Conservation (phyloP, 495 filamentous ascomycete genomes). For the Physcia stellaris region DNA sequence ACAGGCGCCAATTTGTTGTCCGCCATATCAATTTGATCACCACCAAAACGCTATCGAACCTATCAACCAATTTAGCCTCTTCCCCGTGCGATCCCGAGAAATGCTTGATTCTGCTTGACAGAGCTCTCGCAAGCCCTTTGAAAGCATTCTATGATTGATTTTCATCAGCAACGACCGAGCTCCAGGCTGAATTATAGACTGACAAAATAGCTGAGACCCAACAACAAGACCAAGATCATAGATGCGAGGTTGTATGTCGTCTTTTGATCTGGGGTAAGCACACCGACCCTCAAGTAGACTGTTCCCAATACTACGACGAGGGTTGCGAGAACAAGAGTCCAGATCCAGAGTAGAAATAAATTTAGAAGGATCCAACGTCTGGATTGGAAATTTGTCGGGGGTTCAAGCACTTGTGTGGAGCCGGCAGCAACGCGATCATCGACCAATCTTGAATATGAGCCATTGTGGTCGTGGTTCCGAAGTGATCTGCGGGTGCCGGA, state of each 20-base stretch:
- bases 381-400: no score
- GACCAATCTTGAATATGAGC: no score
- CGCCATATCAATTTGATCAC: background rate
- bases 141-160: background rate
- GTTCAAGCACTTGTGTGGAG: no score
- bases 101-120: background rate
- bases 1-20: background rate
- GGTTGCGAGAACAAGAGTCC: no score
- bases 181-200: background rate
- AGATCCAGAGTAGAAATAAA: no score
- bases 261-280: background rate
- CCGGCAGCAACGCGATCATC: no score
- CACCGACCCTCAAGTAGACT: background rate
- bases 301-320: no score
- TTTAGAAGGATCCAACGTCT: no score
- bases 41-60: background rate
- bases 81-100: background rate
- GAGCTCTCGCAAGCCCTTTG: background rate
- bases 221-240: background rate
- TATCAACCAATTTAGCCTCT: background rate
- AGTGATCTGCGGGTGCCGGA: no score
- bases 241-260: background rate
- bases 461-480: no score
- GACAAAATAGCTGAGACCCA: background rate
- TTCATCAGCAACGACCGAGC: background rate